These are phyloP conservation scores for Lachnellula hyalina DNA, from an alignment of 2,329 filamentous ascomycete species.

Conservation along the genomic window DNA sequence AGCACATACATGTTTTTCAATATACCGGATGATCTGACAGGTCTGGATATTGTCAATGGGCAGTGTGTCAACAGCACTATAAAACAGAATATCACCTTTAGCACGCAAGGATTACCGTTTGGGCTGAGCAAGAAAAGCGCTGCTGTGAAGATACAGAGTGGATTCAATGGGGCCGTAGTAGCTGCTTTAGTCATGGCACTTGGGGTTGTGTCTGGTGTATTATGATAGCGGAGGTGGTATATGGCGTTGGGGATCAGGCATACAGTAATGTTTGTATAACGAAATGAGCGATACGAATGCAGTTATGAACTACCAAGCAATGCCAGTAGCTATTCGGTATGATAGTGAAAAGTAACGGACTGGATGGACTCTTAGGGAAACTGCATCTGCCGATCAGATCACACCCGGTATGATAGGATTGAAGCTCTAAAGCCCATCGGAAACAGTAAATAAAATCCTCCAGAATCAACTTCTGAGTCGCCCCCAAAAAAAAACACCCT, in stretches of 20 bases:
- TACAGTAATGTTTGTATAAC: not conserved
- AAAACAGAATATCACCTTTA: constrained; percentile 67
- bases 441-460: too few species aligned
- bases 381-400: too few species aligned
- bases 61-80: constrained; percentile 62
- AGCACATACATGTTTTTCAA: constrained; percentile 75
- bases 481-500: too few species aligned
- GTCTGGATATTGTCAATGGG: constrained; percentile 61
- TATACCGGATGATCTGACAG: constrained; percentile 61
- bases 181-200: constrained; percentile 10
- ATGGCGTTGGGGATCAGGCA: not conserved
- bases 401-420: too few species aligned
- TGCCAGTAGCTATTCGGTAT: too few species aligned
- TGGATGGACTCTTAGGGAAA: too few species aligned
- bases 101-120: constrained; percentile 54
- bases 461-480: too few species aligned
- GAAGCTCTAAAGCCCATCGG: too few species aligned
- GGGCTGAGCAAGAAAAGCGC: constrained; percentile 27
- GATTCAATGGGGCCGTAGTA: constrained; percentile 7
- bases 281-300: not conserved
- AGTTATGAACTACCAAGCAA: too few species aligned
- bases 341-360: too few species aligned
- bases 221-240: constrained; percentile 7
- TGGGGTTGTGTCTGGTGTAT: constrained; percentile 9
- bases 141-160: constrained; percentile 2